Evolutionary conservation across 805 yeast species (phyloP).

Genomic region (Candida germanica): DNA sequence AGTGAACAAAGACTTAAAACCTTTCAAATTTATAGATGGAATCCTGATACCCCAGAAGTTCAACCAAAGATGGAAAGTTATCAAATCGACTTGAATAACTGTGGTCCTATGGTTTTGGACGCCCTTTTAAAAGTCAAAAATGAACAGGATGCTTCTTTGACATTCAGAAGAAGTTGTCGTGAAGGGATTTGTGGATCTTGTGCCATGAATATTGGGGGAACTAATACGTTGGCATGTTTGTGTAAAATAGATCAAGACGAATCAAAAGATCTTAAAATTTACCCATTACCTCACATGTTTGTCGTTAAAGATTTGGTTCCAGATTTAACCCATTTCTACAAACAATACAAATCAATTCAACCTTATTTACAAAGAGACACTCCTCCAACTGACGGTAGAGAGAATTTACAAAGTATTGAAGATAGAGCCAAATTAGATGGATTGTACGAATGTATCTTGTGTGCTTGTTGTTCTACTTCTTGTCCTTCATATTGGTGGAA

Average conservation of each 20-base stretch:
- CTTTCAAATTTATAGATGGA: constrained; percentile 96
- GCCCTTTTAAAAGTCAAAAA: constrained; percentile 92
- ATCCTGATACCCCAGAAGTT: constrained; percentile 91
- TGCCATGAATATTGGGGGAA: constrained; percentile 99
- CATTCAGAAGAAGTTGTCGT: constrained; percentile 97
- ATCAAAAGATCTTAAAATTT: constrained; percentile 75
- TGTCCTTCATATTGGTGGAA: constrained; percentile 99
- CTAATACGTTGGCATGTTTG: constrained; percentile 94
- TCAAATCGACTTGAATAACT: constrained; percentile 79
- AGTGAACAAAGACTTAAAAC: constrained; percentile 60
- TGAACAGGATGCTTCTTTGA: constrained; percentile 93
- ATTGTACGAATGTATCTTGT: constrained; percentile 92
- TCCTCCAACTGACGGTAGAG: constrained; percentile 86
- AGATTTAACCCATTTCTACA: constrained; percentile 94
- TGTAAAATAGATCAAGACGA: constrained; percentile 87
- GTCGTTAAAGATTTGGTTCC: constrained; percentile 97
- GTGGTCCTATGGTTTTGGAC: constrained; percentile 98
- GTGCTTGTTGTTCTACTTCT: constrained; percentile 98
- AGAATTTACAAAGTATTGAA: constrained; percentile 83
- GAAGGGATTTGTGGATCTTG: constrained; percentile 99
- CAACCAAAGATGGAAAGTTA: constrained; percentile 85
- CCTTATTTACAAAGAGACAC: constrained; percentile 87
- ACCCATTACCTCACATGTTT: constrained; percentile 98
- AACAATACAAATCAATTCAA: constrained; percentile 97
- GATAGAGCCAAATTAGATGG: constrained; percentile 98